Evolutionary conservation across 1,139 yeast species (phyloP), one percentile per base, ranked within the genome.

Genomic region (Yamadazyma atmosphaerica): DNA sequence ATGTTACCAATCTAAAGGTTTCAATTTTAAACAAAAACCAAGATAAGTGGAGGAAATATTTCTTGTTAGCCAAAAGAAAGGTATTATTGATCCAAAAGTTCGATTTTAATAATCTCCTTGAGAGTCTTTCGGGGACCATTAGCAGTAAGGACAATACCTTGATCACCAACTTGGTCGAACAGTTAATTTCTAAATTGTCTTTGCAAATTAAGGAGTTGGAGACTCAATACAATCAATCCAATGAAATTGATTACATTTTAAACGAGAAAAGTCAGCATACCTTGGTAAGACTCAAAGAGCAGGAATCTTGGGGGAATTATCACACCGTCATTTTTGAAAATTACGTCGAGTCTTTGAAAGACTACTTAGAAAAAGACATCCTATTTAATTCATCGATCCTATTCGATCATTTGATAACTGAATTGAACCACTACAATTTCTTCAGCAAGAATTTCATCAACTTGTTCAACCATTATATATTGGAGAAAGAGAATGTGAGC

Each of bases 61-160:
- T 74, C 45, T 55, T 77, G 14, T 62, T 84, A 23, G 82, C 86
- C 19, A 82, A 82, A 49, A 59, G 87, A 37, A 76, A 80, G 47
- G 52, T 81, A 21, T 46, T 83, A 17, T 52, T 79, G 13, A 50
- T 71, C 39, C 74, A 75, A 56, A 55, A 64, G 45, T 47, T 60
- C 45, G 68, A 81, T 53, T 47, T 65, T 45, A 61, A 60, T 45
- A 54, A 54, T 42, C 52, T 67, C 52, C 31, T 54, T 33, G 31
- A 42, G n/a, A 37, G 38, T 28, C 14, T 40, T 28, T 6, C 19
- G 7, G 21, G 5, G 5, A 5, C 16, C 13, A 11, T 7, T 11
- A n/a, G 2, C 25, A 24, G 10, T 12, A 31, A n/a, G 18, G 36
- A 28, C 7, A 40, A 39, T 29, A 33, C 33, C 12, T 29, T 21